Conservation (phyloP, 306 rosid species). For the Vigna nakashimae region DNA sequence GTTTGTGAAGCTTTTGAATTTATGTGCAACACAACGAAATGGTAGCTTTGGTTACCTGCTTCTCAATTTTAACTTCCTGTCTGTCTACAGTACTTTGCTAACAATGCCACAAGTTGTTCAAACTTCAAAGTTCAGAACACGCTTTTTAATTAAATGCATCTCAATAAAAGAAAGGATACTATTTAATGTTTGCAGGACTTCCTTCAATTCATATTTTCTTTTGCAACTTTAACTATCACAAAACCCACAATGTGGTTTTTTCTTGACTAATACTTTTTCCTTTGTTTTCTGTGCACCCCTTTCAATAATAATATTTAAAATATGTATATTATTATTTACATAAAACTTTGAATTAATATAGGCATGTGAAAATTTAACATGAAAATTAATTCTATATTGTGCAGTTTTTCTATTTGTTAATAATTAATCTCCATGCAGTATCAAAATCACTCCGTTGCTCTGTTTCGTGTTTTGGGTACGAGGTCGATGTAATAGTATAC, state of each 20-base stretch:
- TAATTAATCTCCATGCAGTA: too few species aligned
- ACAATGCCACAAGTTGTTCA: conserved; percentile 26
- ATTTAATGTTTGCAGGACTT: conserved; percentile 23
- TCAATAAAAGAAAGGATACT: background rate
- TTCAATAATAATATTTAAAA: too few species aligned
- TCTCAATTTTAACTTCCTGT: background rate
- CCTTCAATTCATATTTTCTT: background rate
- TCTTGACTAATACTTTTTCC: background rate
- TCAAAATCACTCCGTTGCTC: too few species aligned
- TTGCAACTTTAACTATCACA: background rate
- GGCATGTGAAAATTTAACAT: too few species aligned
- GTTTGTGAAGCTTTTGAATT: background rate
- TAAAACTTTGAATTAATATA: too few species aligned
- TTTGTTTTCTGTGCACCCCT: too few species aligned
- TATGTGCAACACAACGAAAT: background rate
- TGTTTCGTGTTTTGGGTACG: too few species aligned
- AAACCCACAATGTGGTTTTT: background rate
- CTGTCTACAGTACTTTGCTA: background rate
- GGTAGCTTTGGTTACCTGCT: background rate
- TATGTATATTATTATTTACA: too few species aligned
- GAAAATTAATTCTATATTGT: too few species aligned
- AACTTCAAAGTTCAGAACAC: conserved; percentile 9
- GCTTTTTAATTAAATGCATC: conserved; percentile 42
- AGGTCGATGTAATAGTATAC: too few species aligned
- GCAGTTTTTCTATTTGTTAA: too few species aligned